Evolutionary conservation across 2,329 filamentous ascomycete species (phyloP).

Genomic region (Hypomyces rosellus): DNA sequence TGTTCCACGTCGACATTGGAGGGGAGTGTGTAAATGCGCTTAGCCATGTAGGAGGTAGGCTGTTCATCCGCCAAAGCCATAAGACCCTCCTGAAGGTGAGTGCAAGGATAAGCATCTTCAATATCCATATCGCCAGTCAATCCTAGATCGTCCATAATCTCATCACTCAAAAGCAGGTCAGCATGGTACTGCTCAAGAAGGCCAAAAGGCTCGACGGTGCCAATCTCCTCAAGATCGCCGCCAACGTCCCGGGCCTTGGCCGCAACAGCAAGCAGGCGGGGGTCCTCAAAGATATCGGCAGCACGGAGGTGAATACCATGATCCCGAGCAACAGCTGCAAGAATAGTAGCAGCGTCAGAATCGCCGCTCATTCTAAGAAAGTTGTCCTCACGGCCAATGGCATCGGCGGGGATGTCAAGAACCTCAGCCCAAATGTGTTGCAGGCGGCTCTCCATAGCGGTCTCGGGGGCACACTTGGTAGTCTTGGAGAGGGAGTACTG

Average conservation of each 20-base stretch:
- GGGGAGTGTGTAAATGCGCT: conserved; percentile 20
- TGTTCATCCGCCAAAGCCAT: conserved; percentile 25
- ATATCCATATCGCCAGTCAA: conserved; percentile 5
- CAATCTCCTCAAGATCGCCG: background rate
- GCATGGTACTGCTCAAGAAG: background rate
- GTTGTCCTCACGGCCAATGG: conserved; percentile 14
- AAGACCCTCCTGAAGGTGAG: conserved; percentile 17
- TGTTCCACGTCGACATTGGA: conserved; percentile 13
- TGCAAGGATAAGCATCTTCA: conserved; percentile 18
- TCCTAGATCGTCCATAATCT: background rate
- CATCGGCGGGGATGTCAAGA: background rate
- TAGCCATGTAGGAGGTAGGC: conserved; percentile 26
- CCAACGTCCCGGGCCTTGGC: background rate
- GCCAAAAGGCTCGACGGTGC: background rate
- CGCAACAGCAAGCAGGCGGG: conserved; percentile 1
- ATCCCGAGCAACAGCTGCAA: conserved; percentile 11
- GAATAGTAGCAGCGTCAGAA: conserved; percentile 11
- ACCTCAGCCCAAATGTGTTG: conserved; percentile 2
- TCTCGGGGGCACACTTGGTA: background rate
- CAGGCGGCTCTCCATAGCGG: conserved; percentile 3
- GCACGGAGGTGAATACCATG: conserved; percentile 10
- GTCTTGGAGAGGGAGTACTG: background rate
- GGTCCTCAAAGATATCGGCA: conserved; percentile 12
- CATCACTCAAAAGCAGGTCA: too few species aligned
- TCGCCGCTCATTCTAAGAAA: conserved; percentile 15